Evolutionary conservation across 2,329 filamentous ascomycete genomes (phyloP), one percentile per base, ranked within the genome.

Genomic region (Juglanconis sp.): DNA sequence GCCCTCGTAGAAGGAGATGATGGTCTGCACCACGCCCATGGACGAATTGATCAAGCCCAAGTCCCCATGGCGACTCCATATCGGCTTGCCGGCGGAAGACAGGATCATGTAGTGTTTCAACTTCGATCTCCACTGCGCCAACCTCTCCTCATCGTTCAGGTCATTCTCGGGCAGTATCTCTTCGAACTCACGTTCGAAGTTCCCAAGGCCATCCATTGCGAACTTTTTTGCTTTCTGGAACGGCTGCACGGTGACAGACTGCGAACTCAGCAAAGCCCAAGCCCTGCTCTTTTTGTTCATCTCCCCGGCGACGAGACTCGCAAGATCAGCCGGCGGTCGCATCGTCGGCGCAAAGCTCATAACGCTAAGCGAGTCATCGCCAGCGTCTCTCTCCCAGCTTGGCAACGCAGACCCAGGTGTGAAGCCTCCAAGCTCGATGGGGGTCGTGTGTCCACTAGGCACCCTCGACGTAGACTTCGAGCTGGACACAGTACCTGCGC

Each of bases 81-180:
- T 96, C 10, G 95, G 96, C 73, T 99, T 99, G 24, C 95, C 95
- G 9, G 96, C 94, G 13, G 92, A 94, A 2, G 95, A 98, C 1
- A 99, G 79, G 68, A 99, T 96, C 75, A 99, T 86, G 73, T 96
- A 99, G 75, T 99, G 95, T 75, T 99, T 99, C 64, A 93, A 81
- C 77, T 98, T 98, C 42, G 89, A 86, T 71, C 92, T 95, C 93
- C 93, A 99, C 64, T 87, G 81, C 15, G 79, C 77, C 46, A 96
- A 79, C 32, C 91, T 77, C 51, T 80, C 76, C 51, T 87, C 85
- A 57, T 86, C 82, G 51, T 72, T 74, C 51, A 74, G 72, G 57
- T 74, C 70, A 6, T 69, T 66, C 34, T 78, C 80, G 6, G 87
- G 83, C 1, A 87, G 88, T 46, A 96, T 81, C 32, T 86, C 79